Conservation (phyloP, 768 basidiomycete genomes). For the Porpolomopsis calyptriformis region DNA sequence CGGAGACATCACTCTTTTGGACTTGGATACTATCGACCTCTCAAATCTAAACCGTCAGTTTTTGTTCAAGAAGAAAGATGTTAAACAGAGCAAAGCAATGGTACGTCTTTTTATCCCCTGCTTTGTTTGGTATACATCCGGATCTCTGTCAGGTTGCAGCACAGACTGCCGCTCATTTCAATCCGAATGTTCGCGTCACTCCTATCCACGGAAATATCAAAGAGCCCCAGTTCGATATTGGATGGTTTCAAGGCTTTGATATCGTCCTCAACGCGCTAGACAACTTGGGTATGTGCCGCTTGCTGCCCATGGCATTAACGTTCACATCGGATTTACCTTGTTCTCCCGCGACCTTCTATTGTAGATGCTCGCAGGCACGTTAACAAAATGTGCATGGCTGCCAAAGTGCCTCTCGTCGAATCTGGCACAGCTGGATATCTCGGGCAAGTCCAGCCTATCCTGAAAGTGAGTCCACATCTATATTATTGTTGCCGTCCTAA, state of each 20-base stretch:
- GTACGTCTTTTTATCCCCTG: constrained; percentile 31
- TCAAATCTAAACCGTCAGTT: constrained; percentile 97
- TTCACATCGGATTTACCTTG: not conserved
- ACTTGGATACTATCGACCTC: constrained; percentile 96
- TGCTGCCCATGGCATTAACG: not conserved
- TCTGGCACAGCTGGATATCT: constrained; percentile 95
- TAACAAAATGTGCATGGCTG: constrained; percentile 96
- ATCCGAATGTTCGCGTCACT: constrained; percentile 76
- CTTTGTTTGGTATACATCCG: not conserved
- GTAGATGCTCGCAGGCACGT: constrained; percentile 90
- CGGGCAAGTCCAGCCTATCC: constrained; percentile 90
- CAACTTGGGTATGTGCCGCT: constrained; percentile 66
- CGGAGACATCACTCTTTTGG: constrained; percentile 82
- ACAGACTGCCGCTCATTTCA: constrained; percentile 72
- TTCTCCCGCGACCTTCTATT: not conserved
- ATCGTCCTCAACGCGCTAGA: constrained; percentile 94
- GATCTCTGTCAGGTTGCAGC: constrained; percentile 54
- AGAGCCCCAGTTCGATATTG: constrained; percentile 77
- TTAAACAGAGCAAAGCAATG: constrained; percentile 92
- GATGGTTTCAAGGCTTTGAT: constrained; percentile 86
- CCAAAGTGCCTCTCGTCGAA: constrained; percentile 82
- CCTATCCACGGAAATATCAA: constrained; percentile 96
- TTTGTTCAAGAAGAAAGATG: constrained; percentile 91
- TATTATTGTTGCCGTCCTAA: not conserved
- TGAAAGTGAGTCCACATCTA: constrained; percentile 44